A percentile compares a stretch with the other conserved stretches of the same genome.
These are phyloP conservation scores for Lepidium aucheri DNA, from an alignment of 345 rosid genomes.

Conservation along the genomic window DNA sequence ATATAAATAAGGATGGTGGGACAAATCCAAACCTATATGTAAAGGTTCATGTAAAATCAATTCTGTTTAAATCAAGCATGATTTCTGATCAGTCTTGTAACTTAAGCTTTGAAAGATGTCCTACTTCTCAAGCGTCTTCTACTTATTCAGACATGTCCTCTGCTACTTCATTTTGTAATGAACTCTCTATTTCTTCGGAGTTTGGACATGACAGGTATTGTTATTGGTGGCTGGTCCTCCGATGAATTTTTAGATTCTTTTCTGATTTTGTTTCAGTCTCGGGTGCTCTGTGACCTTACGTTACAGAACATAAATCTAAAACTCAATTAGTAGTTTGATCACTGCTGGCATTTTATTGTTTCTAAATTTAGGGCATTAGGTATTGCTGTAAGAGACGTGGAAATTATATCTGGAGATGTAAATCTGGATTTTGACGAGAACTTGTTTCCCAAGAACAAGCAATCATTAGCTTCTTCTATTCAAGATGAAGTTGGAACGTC, in stretches of 20 bases:
- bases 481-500: slow-evolving; percentile 28
- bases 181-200: slow-evolving; percentile 68
- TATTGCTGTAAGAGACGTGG: slow-evolving; percentile 56
- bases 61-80: slow-evolving; percentile 47
- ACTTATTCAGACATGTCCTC: slow-evolving; percentile 45
- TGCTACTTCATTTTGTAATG: slow-evolving; percentile 72
- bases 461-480: slow-evolving; percentile 32
- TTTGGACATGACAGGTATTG: slow-evolving; percentile 81
- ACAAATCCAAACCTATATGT: slow-evolving; percentile 55
- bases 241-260: neutral
- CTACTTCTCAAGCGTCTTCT: slow-evolving; percentile 39
- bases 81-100: slow-evolving; percentile 48
- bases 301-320: too few relatives aligned
- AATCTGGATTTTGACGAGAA: slow-evolving; percentile 63
- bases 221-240: slow-evolving; percentile 3
- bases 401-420: slow-evolving; percentile 62
- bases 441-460: slow-evolving; percentile 50
- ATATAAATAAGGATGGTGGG: slow-evolving; percentile 75
- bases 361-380: slow-evolving; percentile 66
- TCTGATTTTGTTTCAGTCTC: neutral
- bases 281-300: neutral
- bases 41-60: slow-evolving; percentile 61
- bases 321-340: slow-evolving; percentile 4
- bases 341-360: neutral
- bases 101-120: slow-evolving; percentile 33